Base-by-base conservation (phyloP, 139 green algal species). In the Asterochloris erici region DNA sequence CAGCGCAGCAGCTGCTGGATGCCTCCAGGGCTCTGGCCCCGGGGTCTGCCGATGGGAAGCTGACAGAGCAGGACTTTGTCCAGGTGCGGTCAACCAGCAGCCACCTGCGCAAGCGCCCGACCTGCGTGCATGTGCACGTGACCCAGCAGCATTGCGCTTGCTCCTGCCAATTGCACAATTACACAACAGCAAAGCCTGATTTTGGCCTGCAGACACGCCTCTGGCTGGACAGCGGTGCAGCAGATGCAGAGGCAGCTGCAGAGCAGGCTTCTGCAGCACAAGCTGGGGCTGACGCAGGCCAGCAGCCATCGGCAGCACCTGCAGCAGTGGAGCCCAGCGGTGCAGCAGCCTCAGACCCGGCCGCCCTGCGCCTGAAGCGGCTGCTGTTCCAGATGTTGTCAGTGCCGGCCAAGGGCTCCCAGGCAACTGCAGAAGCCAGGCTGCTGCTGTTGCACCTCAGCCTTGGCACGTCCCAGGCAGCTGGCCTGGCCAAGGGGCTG, bases 381-480 rank as follows among this genome's bases (percentile, higher is more conserved):
- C 27, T 82, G 27, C 63, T 82, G 63, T 82, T 60, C n/a, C 17
- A 63, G 11, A 63, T 82, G 63, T 74, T 75, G 10, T 54, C 38
- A 54, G 28, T 9, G 76, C n/a, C n/a, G 21, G 63, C 12, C 27
- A 28, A 26, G 12, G 10, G n/a, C 13, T 28, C 24, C 77, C 47
- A 63, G 27, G 77, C 61, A 70, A 60, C 77, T 24, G n/a, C 29
- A 12, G 24, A n/a, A 27, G 47, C 64, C 61, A 63, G 69, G 78
- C 24, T 29, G 27, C n/a, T 82, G 61, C 29, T 82, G 78, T 63
- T 82, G 27, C 69, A 82, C 62, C 63, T 82, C 10, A 74, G 78
- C 27, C 27, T 64, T 14, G 63, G 61, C 63, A 63, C 10, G 47
- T 61, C 73, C n/a, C 61, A 29, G 47, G 28, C 27, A 63, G 28